Evolutionary conservation across 2,329 filamentous ascomycete genomes (phyloP).

Genomic region (Trichoderma asperellum): DNA sequence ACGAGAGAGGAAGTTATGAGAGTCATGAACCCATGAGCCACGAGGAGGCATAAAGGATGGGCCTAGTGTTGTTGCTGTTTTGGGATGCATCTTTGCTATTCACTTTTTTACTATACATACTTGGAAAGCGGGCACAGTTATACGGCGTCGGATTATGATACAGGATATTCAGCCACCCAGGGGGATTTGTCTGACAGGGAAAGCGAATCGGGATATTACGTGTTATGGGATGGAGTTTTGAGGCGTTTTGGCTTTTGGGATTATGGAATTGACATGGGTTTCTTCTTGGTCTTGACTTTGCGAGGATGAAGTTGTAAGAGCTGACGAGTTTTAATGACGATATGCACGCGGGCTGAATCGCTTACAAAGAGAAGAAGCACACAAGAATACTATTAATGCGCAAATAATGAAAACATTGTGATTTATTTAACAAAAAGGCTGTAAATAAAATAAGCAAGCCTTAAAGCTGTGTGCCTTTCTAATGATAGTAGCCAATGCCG

Average conservation of each 20-base stretch:
- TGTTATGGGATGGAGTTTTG: not conserved
- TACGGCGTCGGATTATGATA: not conserved
- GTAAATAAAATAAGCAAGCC: not conserved
- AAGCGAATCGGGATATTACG: not conserved
- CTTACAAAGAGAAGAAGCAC: constrained; percentile 1
- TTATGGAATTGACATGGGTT: not conserved
- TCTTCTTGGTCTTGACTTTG: not conserved
- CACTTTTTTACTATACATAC: not conserved
- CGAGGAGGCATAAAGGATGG: not conserved
- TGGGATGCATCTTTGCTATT: not conserved
- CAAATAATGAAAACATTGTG: not conserved
- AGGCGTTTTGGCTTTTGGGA: not conserved
- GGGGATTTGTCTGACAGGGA: not conserved
- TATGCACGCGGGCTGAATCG: not conserved
- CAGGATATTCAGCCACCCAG: not conserved
- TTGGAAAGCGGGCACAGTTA: not conserved
- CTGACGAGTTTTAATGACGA: constrained; percentile 8
- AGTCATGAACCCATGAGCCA: not conserved
- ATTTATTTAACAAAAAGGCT: not conserved
- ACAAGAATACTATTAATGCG: not conserved
- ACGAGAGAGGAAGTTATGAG: constrained; percentile 1
- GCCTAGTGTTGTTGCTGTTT: too few species aligned
- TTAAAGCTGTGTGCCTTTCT: not conserved
- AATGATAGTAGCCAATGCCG: not conserved
- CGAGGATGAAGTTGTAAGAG: not conserved